A percentile compares a stretch with the other conserved stretches of the same genome.
phyloP scores from a whole-genome alignment of 495 filamentous ascomycete genomes.

The Daldinia concentrica region DNA sequence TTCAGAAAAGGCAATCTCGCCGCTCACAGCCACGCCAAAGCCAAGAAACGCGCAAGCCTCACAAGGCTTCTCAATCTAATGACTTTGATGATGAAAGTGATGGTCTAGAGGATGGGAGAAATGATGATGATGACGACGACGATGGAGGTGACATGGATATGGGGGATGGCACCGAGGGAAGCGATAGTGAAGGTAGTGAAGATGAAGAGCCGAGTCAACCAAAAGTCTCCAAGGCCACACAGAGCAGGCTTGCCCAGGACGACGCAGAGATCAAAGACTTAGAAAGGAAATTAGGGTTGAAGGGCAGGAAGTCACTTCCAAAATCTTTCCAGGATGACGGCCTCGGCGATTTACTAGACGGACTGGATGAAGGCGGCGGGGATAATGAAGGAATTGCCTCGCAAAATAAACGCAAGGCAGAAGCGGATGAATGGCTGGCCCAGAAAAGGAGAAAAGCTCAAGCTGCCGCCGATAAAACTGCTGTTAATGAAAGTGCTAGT shows the following conservation, averaged over 20 bases:
- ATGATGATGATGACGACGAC: conserved; percentile 35
- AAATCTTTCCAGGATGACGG: conserved; percentile 88
- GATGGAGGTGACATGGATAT: conserved; percentile 43
- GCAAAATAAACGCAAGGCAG: conserved; percentile 73
- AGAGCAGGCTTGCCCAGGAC: conserved; percentile 74
- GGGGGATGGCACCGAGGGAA: conserved; percentile 39
- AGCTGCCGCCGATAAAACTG: conserved; percentile 25
- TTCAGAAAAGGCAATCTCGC: conserved; percentile 51
- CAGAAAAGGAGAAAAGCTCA: conserved; percentile 58
- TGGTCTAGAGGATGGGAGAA: conserved; percentile 37
- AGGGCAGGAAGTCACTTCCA: conserved; percentile 75
- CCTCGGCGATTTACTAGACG: conserved; percentile 80
- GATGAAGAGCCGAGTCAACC: conserved; percentile 44
- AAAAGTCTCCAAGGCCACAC: conserved; percentile 65
- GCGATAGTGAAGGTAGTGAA: conserved; percentile 35
- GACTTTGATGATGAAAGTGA: conserved; percentile 16
- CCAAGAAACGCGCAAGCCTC: conserved; percentile 7
- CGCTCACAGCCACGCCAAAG: conserved; percentile 22
- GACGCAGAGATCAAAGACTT: conserved; percentile 88
- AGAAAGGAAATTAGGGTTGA: conserved; percentile 89
- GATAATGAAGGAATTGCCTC: conserved; percentile 61
- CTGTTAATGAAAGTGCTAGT: conserved; percentile 37
- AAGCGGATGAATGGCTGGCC: conserved; percentile 62
- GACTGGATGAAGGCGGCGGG: conserved; percentile 62
- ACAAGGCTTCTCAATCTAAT: not conserved